Conservation (phyloP, 1,284 basidiomycete genomes). For the Apiotrichum laibachii region DNA sequence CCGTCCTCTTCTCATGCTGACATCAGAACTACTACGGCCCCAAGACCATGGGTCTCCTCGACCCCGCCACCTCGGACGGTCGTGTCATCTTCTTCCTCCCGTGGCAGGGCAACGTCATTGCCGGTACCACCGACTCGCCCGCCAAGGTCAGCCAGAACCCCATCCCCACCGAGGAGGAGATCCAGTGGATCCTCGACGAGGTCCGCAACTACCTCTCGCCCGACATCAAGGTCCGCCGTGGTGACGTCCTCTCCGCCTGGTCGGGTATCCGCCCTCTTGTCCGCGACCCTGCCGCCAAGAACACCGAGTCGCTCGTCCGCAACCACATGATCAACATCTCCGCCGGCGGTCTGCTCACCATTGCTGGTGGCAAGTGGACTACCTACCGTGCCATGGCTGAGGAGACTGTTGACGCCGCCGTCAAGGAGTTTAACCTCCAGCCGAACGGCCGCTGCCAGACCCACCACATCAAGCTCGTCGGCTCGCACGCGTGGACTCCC, state of each 20-base stretch:
- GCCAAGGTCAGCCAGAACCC: constrained; percentile 76
- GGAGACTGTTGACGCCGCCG: constrained; percentile 87
- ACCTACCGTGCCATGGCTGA: constrained; percentile 96
- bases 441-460: constrained; percentile 72
- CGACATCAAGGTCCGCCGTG: constrained; percentile 89
- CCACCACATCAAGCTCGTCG: constrained; percentile 75
- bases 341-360: constrained; percentile 80
- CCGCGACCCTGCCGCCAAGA: constrained; percentile 73
- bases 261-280: constrained; percentile 86
- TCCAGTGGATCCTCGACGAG: constrained; percentile 94
- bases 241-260: constrained; percentile 98
- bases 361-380: constrained; percentile 98
- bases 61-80: constrained; percentile 92
- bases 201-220: constrained; percentile 76
- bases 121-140: constrained; percentile 91
- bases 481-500: constrained; percentile 90
- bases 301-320: constrained; percentile 84
- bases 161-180: constrained; percentile 84
- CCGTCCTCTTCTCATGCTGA: neutral
- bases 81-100: constrained; percentile 98
- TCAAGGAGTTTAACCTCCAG: constrained; percentile 68
- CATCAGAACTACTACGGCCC: constrained; percentile 84
- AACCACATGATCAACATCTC: constrained; percentile 92
- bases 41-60: constrained; percentile 89
- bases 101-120: constrained; percentile 97